A percentile compares a stretch with the other conserved stretches of the same genome.
These are phyloP conservation scores for Diaporthe eres DNA, from an alignment of 2,329 filamentous ascomycete species.

Conservation along the genomic window DNA sequence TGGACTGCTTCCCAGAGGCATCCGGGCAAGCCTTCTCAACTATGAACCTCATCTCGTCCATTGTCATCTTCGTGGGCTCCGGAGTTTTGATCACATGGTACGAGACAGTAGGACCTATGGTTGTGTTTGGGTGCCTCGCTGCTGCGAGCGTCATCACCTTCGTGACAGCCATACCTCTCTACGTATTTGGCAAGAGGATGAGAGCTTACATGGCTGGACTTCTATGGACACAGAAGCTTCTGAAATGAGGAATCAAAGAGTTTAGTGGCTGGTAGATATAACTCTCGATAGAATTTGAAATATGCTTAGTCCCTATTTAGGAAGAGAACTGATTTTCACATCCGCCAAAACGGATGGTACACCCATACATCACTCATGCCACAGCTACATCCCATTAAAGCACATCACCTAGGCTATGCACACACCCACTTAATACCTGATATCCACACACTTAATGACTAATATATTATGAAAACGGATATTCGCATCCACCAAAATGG, in stretches of 20 bases:
- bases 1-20: constrained; percentile 25
- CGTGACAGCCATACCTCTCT: neutral
- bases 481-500: too few relatives aligned
- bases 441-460: too few relatives aligned
- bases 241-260: neutral
- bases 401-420: too few relatives aligned
- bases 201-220: neutral
- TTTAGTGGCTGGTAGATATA: neutral
- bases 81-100: constrained; percentile 5
- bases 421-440: too few relatives aligned
- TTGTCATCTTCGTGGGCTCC: neutral
- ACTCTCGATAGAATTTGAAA: neutral
- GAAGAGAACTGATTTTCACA: too few relatives aligned
- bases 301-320: too few relatives aligned
- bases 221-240: neutral
- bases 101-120: neutral
- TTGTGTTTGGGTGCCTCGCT: neutral
- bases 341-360: too few relatives aligned
- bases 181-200: constrained; percentile 5
- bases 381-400: too few relatives aligned
- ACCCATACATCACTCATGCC: too few relatives aligned
- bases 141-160: neutral
- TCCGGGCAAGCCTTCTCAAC: constrained; percentile 32
- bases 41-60: neutral
- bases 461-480: too few relatives aligned